phyloP scores from a whole-genome alignment of 2,329 filamentous ascomycete species.

The Aspergillus sp. region DNA sequence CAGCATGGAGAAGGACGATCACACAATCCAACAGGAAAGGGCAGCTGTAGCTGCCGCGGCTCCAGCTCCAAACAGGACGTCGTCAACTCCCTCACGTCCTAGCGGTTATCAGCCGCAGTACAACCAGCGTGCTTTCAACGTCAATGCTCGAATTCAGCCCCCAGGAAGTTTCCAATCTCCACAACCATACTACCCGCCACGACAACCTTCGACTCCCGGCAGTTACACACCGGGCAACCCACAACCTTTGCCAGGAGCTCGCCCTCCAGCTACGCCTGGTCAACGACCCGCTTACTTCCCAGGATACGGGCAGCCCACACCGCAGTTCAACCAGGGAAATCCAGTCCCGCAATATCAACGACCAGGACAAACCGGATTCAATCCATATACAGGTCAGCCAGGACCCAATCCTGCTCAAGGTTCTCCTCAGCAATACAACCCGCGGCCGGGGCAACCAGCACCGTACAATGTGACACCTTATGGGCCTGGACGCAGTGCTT shows the following conservation, averaged over 20 bases:
- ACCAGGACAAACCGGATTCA: slow-evolving; percentile 37
- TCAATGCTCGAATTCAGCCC: slow-evolving; percentile 29
- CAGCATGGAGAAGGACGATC: slow-evolving; percentile 80
- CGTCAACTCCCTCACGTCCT: slow-evolving; percentile 37
- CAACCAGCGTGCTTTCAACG: slow-evolving; percentile 34
- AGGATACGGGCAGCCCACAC: slow-evolving; percentile 33
- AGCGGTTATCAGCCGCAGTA: slow-evolving; percentile 32
- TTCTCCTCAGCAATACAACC: slow-evolving; percentile 37
- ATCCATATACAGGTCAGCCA: slow-evolving; percentile 30
- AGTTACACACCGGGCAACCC: slow-evolving; percentile 34
- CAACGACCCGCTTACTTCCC: slow-evolving; percentile 38
- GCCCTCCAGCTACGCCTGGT: slow-evolving; percentile 35
- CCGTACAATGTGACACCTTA: slow-evolving; percentile 29
- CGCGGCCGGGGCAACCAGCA: slow-evolving; percentile 34
- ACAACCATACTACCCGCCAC: slow-evolving; percentile 32
- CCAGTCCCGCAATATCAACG: slow-evolving; percentile 42
- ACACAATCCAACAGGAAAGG: slow-evolving; percentile 52
- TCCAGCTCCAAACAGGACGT: slow-evolving; percentile 33
- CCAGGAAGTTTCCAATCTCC: slow-evolving; percentile 27
- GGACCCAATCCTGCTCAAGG: slow-evolving; percentile 29
- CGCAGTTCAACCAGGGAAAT: slow-evolving; percentile 35
- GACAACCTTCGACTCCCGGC: slow-evolving; percentile 31
- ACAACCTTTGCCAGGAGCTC: slow-evolving; percentile 29
- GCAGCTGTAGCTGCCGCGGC: slow-evolving; percentile 27
- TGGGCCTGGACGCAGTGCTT: slow-evolving; percentile 27